Percentiles rank a stretch among this genome's conserved stretches.
phyloP scores from a whole-genome alignment of 768 basidiomycete species.

The Pleurotus djamor region DNA sequence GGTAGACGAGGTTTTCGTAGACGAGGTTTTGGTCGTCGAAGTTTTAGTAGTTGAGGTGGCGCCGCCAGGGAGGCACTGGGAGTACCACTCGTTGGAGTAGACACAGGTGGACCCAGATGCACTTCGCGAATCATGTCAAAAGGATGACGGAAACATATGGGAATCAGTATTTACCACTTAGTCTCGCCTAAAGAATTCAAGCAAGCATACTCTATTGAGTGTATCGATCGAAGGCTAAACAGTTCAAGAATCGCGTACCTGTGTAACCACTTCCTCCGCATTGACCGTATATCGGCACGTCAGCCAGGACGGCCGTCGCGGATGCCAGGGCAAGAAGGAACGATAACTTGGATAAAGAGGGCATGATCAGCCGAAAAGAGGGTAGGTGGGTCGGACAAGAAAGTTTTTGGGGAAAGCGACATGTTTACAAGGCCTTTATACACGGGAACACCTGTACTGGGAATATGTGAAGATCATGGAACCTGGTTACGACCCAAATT shows the following conservation, averaged over 20 bases:
- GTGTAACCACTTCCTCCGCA: slow-evolving; percentile 19
- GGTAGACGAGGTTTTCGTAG: not conserved
- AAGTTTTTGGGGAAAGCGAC: no score
- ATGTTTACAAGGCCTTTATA: no score
- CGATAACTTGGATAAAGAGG: not conserved
- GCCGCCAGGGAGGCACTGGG: not conserved
- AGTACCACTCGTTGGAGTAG: not conserved
- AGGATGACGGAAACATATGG: not conserved
- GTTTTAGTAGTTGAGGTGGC: not conserved
- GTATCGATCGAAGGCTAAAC: not conserved
- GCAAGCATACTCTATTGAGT: not conserved
- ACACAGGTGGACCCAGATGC: slow-evolving; percentile 15
- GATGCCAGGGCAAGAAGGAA: slow-evolving; percentile 1
- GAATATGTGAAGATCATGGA: no score
- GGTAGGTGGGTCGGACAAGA: no score
- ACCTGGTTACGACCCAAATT: no score
- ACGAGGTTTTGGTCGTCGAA: not conserved
- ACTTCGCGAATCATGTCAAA: no score
- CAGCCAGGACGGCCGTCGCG: slow-evolving; percentile 9
- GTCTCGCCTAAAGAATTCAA: slow-evolving; percentile 12
- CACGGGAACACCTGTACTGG: no score
- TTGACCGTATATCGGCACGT: slow-evolving; percentile 19
- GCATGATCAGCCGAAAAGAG: not conserved
- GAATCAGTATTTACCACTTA: slow-evolving; percentile 14
- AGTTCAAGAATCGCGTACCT: slow-evolving; percentile 9